These are phyloP conservation scores for Hypoxylon fragiforme DNA, from an alignment of 495 filamentous ascomycete genomes.

Conservation along the genomic window DNA sequence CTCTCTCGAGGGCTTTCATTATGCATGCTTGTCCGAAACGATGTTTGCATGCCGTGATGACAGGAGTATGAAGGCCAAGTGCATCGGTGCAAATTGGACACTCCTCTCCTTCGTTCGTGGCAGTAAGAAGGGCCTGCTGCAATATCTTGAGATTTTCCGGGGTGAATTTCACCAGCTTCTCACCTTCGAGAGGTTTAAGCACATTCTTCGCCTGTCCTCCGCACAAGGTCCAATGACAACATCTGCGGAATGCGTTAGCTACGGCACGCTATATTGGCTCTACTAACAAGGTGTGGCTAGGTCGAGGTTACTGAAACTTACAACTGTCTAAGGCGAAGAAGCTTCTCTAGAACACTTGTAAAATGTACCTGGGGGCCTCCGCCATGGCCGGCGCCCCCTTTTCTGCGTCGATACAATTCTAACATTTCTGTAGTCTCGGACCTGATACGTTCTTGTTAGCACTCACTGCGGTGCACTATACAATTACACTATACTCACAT, in stretches of 20 bases:
- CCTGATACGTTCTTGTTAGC: slow-evolving; percentile 43
- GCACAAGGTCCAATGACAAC: slow-evolving; percentile 86
- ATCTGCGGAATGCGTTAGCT: slow-evolving; percentile 40
- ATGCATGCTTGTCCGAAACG: slow-evolving; percentile 78
- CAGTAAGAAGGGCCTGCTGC: slow-evolving; percentile 75
- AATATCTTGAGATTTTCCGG: slow-evolving; percentile 72
- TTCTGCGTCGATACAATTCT: slow-evolving; percentile 55
- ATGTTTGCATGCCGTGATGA: slow-evolving; percentile 90
- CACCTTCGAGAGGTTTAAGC: slow-evolving; percentile 64
- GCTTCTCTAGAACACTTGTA: slow-evolving; percentile 70
- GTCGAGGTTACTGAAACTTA: slow-evolving; percentile 14
- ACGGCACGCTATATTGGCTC: not conserved
- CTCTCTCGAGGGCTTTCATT: slow-evolving; percentile 72
- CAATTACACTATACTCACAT: slow-evolving; percentile 46
- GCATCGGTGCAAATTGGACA: slow-evolving; percentile 82
- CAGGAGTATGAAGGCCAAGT: slow-evolving; percentile 69
- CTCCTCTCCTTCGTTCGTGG: slow-evolving; percentile 80
- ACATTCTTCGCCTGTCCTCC: slow-evolving; percentile 73
- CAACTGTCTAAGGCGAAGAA: slow-evolving; percentile 82
- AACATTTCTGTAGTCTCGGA: slow-evolving; percentile 76
- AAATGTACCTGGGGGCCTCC: slow-evolving; percentile 56
- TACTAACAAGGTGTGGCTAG: not conserved
- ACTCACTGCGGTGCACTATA: not conserved
- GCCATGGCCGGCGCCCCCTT: slow-evolving; percentile 27
- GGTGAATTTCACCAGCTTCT: slow-evolving; percentile 70